phyloP scores from a whole-genome alignment of 2,329 filamentous ascomycete species.

The Cryphonectria carpinicola region DNA sequence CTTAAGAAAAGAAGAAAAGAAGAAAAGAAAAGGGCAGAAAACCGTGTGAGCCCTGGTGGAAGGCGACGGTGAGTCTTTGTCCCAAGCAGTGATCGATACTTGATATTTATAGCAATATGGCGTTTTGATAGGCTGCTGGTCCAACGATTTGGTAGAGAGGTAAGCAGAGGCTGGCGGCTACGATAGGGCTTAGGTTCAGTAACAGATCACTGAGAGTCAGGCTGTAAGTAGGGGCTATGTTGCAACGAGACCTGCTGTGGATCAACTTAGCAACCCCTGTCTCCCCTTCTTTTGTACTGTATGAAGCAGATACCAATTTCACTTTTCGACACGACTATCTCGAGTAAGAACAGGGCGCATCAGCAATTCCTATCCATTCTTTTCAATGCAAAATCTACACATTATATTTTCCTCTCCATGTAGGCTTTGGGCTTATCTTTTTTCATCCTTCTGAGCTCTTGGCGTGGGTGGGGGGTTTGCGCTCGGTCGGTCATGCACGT shows the following conservation, averaged over 20 bases:
- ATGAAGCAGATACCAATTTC: not conserved
- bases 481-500: not conserved
- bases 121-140: too few species aligned
- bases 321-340: not conserved
- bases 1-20: too few species aligned
- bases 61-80: too few species aligned
- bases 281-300: not conserved
- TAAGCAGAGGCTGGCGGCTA: too few species aligned
- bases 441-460: not conserved
- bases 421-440: not conserved
- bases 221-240: not conserved
- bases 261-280: not conserved
- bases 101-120: too few species aligned
- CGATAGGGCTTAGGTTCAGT: too few species aligned
- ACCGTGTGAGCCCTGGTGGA: too few species aligned
- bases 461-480: not conserved
- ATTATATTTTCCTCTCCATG: not conserved
- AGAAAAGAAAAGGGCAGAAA: too few species aligned
- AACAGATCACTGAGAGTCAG: not conserved
- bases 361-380: too few species aligned
- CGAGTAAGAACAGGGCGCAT: not conserved
- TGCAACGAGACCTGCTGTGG: not conserved
- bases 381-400: not conserved
- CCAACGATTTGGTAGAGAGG: too few species aligned
- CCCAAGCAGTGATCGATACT: too few species aligned